Evolutionary conservation across 2,329 filamentous ascomycete genomes (phyloP), one percentile per base, ranked within the genome.

Genomic region (Fusarium oxysporum): DNA sequence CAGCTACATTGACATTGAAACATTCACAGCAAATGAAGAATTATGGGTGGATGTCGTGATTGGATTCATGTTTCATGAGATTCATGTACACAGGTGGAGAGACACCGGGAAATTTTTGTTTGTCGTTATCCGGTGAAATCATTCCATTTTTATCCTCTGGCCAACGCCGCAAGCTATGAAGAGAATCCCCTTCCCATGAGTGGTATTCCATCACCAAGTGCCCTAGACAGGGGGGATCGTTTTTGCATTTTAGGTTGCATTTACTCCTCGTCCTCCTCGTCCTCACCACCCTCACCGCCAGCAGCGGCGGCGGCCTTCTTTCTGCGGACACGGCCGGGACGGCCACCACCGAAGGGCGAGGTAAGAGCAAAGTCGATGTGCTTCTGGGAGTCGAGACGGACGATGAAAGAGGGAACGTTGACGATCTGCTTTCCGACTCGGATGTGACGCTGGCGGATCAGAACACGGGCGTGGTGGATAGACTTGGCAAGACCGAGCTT

Each of bases 401-500:
- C 96, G 85, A 99, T 93, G 93, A 97, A 99, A 63, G 96, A 98
- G 78, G 96, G 96, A 71, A 99, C 96, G 88, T 99, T 99, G 91
- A 99, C 96, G 85, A 99, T 98, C 91, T 99, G 96, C 94, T 99
- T 99, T 88, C 96, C 96, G 84, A 99, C 96, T 84, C 95, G 96
- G 89, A 99, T 99, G 91, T 99, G 96, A 84, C 96, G 93, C 91
- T 99, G 96, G 86, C 94, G 95, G 90, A 99, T 99, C 81, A 99
- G 92, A 84, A 99, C 96, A 94, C 96, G 96, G 81, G 96, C 96
- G 91, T 99, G 96, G 91, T 99, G 96, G 88, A 99, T 98, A 75
- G 95, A 97, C 94, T 99, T 99, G 89, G 96, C 96, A 76, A 99
- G 94, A 83, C 96, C 96, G 82, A 99, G 95, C 93, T 99, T 98